Conservation (phyloP, 768 basidiomycete species). For the Suillus cothurnatus region DNA sequence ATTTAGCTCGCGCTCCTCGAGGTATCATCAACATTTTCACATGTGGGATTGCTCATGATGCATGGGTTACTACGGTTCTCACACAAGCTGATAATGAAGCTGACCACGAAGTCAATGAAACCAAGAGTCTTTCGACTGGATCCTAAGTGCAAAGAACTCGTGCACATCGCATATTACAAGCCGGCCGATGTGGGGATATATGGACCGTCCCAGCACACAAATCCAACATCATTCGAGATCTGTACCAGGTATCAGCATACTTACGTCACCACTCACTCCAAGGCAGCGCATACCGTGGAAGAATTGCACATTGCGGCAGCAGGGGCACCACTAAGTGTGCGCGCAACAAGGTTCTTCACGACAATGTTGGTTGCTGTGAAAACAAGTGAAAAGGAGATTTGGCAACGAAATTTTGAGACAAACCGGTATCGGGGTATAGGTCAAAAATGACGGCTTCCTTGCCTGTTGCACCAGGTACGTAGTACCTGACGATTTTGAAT, state of each 20-base stretch:
- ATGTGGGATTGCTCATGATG: not conserved
- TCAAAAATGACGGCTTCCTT: conserved; percentile 63
- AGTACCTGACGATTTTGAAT: conserved; percentile 30
- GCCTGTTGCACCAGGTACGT: conserved; percentile 53
- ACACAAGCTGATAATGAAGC: not conserved
- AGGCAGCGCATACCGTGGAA: conserved; percentile 37
- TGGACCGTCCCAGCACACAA: conserved; percentile 50
- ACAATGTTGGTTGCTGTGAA: conserved; percentile 48
- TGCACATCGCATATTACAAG: conserved; percentile 7
- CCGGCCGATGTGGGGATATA: conserved; percentile 43
- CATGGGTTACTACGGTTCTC: not conserved
- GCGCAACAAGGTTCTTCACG: conserved; percentile 48
- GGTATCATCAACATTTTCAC: not conserved
- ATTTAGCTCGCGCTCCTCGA: not conserved
- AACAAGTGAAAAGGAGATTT: not conserved
- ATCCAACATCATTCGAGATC: conserved; percentile 50
- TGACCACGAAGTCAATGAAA: not conserved
- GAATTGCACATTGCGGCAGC: conserved; percentile 59
- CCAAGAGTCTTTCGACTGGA: not conserved
- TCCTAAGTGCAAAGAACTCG: not conserved
- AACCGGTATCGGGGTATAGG: conserved; percentile 57
- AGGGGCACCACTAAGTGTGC: conserved; percentile 44
- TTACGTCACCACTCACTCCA: not conserved
- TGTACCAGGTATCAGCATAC: conserved; percentile 15
- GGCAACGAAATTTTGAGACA: conserved; percentile 11